These are phyloP conservation scores for Arthrobotrys megalospora DNA, from an alignment of 2,329 filamentous ascomycete genomes.

Conservation along the genomic window DNA sequence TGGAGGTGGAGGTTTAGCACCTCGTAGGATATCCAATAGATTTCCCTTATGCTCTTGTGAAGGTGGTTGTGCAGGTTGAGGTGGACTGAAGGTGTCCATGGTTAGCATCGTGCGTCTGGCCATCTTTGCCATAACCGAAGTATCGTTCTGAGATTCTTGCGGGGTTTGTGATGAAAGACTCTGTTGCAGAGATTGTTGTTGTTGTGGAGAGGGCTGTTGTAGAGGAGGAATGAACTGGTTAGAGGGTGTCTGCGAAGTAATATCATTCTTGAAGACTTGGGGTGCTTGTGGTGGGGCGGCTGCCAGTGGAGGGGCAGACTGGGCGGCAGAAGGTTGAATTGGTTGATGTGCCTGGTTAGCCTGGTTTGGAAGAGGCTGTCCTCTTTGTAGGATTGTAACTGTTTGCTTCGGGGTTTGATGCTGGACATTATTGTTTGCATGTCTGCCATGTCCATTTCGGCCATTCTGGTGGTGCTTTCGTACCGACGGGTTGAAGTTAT, in stretches of 20 bases:
- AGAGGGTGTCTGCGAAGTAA: not conserved
- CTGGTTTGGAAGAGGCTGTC: conserved; percentile 49
- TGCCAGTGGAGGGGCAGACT: not conserved
- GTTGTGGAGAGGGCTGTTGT: conserved; percentile 8
- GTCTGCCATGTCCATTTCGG: conserved; percentile 39
- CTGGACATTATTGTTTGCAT: conserved; percentile 31
- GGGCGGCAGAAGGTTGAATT: not conserved
- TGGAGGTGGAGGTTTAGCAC: conserved; percentile 59
- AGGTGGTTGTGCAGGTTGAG: conserved; percentile 56
- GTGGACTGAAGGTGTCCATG: conserved; percentile 60
- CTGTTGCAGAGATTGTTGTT: not conserved
- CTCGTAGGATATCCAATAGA: conserved; percentile 63
- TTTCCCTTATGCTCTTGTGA: conserved; percentile 62
- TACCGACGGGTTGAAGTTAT: conserved; percentile 60
- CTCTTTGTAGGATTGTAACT: conserved; percentile 52
- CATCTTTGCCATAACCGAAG: conserved; percentile 43
- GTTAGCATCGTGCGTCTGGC: conserved; percentile 57
- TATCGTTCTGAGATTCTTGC: conserved; percentile 32
- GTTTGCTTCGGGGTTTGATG: conserved; percentile 37
- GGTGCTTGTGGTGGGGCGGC: conserved; percentile 27
- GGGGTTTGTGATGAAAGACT: conserved; percentile 2
- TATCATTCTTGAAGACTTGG: not conserved
- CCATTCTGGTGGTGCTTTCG: conserved; percentile 26
- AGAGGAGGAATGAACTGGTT: conserved; percentile 21
- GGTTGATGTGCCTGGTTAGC: not conserved